Evolutionary conservation across 306 rosid genomes (phyloP).

Genomic region (Castanospermum australe): DNA sequence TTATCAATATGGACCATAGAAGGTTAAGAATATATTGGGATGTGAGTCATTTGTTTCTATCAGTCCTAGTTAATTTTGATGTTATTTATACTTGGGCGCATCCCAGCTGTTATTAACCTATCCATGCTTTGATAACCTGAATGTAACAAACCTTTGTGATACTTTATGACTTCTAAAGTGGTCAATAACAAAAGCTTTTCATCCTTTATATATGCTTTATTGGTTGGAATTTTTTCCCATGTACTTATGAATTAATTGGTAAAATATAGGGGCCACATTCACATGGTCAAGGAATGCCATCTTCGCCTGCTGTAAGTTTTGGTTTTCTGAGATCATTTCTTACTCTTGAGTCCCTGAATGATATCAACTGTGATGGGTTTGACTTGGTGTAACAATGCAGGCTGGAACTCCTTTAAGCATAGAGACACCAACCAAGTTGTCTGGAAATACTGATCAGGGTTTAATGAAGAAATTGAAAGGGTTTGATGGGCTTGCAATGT

Average conservation of each 20-base stretch:
- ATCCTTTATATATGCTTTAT: not conserved
- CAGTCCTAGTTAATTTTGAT: not conserved
- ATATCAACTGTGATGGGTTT: slow-evolving; percentile 13
- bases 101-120: slow-evolving; percentile 6
- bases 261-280: slow-evolving; percentile 58
- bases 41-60: not conserved
- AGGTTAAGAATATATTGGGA: not conserved
- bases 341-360: not conserved
- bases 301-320: slow-evolving; percentile 75
- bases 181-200: not conserved
- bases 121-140: slow-evolving; percentile 8
- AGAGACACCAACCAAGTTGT: slow-evolving; percentile 71
- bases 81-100: not conserved
- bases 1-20: not conserved
- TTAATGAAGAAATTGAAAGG: slow-evolving; percentile 77
- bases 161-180: not conserved
- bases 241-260: slow-evolving; percentile 22
- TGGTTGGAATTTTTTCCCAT: not conserved
- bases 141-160: slow-evolving; percentile 14
- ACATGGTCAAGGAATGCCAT: slow-evolving; percentile 71
- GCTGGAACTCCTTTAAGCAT: slow-evolving; percentile 54
- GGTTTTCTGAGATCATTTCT: not conserved
- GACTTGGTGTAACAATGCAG: slow-evolving; percentile 50
- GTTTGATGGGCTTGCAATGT: slow-evolving; percentile 93
- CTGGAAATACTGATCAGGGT: slow-evolving; percentile 78